Base-by-base conservation (phyloP, 2,329 filamentous ascomycete genomes). In the Salinomyces thailandicus region DNA sequence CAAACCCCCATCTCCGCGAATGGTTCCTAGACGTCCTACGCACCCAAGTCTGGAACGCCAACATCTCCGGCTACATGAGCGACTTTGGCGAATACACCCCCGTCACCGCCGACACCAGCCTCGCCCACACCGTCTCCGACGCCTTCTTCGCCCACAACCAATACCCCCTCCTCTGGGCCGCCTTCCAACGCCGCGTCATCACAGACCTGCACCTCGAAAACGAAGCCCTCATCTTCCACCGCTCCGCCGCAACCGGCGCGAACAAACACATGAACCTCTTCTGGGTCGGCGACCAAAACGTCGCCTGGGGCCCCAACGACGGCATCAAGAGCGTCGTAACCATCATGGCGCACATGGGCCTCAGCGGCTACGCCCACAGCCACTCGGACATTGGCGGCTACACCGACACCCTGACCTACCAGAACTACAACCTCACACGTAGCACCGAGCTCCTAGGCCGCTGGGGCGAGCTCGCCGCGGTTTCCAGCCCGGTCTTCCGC, bases 201-300 rank as follows among this genome's bases (percentile, higher is more conserved):
- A 49, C 54, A 29, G 48, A 49, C 8, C 46, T 55, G 5, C 44
- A 47, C 5, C 43, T 51, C 6, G 46, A 57, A 33, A 35, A 47
- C 12, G 57, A 60, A 33, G 50, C 53, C 0, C 45, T 61, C 24
- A 45, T 56, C 5, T 61, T 60, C 46, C 57, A 62, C 35, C 54
- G 57, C 9, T 59, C 55, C 2, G 55, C 57, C 1, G 48, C 55
- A 5, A 52, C 57, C 32, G 50, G 46, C 1, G 48, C 57, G 0
- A 54, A 57, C 34, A 47, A 49, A 9, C 46, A 60, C 42, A 58
- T 55, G 46, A 61, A 60, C 36, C 46, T 62, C 5, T 62, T 60
- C 51, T 62, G 59, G 58, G 56, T 53, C 3, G 58, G 59, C 24
- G 59, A 62, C 30, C 57, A 62, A 33, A 50, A 60, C 30, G 54